A percentile compares a stretch with the other conserved stretches of the same genome.
These are phyloP conservation scores for Sphagnum magellanicum DNA, from an alignment of 228 moss, liverwort and hornwort species.

Conservation along the genomic window DNA sequence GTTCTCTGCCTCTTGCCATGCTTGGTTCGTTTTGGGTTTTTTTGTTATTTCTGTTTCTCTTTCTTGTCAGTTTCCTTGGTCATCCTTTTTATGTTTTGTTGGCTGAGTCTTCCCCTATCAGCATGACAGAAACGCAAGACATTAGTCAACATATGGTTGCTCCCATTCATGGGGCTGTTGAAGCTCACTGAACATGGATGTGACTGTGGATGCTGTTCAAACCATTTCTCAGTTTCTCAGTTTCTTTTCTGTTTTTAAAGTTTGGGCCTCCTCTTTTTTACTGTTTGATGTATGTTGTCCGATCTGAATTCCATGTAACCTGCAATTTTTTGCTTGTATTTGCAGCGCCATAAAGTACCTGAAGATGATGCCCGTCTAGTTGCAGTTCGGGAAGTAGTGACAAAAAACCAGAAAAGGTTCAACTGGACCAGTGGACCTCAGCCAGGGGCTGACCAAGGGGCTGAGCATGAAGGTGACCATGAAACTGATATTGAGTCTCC, in stretches of 20 bases:
- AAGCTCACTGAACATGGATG: no score
- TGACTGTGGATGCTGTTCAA: no score
- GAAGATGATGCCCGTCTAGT: conserved; percentile 24
- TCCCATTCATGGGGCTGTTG: no score
- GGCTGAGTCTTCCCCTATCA: no score
- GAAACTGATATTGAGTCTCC: no score
- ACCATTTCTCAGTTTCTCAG: not conserved
- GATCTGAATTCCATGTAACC: not conserved
- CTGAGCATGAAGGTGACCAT: no score
- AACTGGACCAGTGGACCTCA: not conserved
- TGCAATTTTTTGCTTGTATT: not conserved
- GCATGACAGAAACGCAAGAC: no score
- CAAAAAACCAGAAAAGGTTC: conserved; percentile 1
- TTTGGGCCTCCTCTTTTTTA: not conserved
- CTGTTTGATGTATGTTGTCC: not conserved
- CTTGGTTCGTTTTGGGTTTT: no score
- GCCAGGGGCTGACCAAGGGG: no score
- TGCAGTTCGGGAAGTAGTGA: conserved; percentile 5
- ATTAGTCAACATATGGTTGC: no score
- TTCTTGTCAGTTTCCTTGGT: not conserved
- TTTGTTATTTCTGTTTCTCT: not conserved
- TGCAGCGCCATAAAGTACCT: conserved; percentile 21
- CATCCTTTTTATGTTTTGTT: not conserved
- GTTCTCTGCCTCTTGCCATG: no score
- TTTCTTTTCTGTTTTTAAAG: not conserved